phyloP scores from a whole-genome alignment of 2,329 filamentous ascomycete genomes.

The Monosporascus cannonballus region DNA sequence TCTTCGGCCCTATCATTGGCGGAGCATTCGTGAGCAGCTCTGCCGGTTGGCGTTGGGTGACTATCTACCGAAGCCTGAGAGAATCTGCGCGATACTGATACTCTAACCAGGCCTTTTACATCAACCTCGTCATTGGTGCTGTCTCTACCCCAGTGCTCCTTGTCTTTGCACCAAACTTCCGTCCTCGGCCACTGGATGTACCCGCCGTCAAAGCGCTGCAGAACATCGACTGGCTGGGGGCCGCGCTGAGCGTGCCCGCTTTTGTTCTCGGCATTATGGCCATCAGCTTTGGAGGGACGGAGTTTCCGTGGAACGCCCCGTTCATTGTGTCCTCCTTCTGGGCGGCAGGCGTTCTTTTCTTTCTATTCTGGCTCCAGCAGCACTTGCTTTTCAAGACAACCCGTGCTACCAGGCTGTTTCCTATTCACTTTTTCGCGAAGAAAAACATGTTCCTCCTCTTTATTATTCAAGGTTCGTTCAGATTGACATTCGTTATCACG shows the following conservation, averaged over 20 bases:
- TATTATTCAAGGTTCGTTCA: too few species aligned
- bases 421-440: too few species aligned
- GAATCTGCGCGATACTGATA: background rate
- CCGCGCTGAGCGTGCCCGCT: background rate
- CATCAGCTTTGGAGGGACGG: background rate
- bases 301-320: background rate
- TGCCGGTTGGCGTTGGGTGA: background rate
- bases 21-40: background rate
- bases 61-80: background rate
- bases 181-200: background rate
- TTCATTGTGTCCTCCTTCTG: too few species aligned
- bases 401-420: too few species aligned
- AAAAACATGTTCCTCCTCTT: too few species aligned
- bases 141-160: background rate
- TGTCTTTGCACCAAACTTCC: background rate
- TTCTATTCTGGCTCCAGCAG: background rate
- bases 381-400: background rate
- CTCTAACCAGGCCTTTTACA: background rate
- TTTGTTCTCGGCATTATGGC: background rate
- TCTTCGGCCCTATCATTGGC: background rate
- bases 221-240: background rate
- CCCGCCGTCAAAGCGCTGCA: background rate
- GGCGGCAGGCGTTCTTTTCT: background rate
- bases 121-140: background rate
- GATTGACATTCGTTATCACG: too few species aligned